Base-by-base conservation (phyloP, 805 yeast species). In the Tanozyma kutaoensis region DNA sequence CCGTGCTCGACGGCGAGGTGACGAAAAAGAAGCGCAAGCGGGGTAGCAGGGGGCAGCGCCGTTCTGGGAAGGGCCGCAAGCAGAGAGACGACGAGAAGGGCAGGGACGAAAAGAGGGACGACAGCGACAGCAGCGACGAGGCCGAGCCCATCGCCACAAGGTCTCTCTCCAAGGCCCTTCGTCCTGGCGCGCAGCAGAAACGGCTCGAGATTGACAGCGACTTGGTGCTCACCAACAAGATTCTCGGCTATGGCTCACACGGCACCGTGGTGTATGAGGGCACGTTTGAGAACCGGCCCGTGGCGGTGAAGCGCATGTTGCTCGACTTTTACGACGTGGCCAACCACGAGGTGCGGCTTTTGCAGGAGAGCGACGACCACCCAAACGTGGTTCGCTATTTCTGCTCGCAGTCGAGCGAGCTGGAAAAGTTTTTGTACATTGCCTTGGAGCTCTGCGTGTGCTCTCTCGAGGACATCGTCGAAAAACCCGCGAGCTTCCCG, bases 251-350 rank as follows among this genome's bases (percentile, higher is more conserved):
- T 47, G 98, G 98, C 1, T 82, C 95, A 1, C 95, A 86, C 40
- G 98, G 98, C 15, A 91, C 98, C 0, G 84, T 88, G 16, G 98
- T 91, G 1, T 84, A 73, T 45, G 72, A 76, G 45, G 98, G 98
- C 1, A 67, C 71, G 4, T 91, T 86, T 54, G 95, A 88, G 45
- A 76, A 73, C 38, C 65, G 98, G 30, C 95, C 93, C 1, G 98
- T 91, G 5, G 98, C 98, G 0, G 93, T 91, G 5, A 91, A 91
- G 48, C 58, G 97, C 41, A 81, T 91, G 93, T 58, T 91, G 28
- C 63, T 86, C 20, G 95, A 86, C 46, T 91, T 86, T 44, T 88
- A 80, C 50, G 96, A 91, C 43, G 72, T 88, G 31, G 97, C 97
- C 2, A 76, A 84, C 7, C 94, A 82, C 39, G 98, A 88, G 44